Percentiles rank a stretch among this genome's conserved stretches.
These are phyloP conservation scores for Lachnellula cervina DNA, from an alignment of 2,329 filamentous ascomycete species.

Conservation along the genomic window DNA sequence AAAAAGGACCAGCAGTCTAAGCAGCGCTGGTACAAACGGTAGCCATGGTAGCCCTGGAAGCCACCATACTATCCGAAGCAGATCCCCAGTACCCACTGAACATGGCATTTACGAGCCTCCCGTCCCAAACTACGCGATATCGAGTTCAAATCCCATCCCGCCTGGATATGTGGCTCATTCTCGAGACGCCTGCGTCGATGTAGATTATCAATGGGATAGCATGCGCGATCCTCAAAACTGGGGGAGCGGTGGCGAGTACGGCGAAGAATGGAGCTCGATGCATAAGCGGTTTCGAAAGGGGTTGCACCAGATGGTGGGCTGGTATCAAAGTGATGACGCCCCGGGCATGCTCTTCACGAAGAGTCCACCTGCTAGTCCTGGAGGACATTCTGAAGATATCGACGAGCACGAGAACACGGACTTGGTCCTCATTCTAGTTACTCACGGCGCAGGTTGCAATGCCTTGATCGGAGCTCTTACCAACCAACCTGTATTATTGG, in stretches of 20 bases:
- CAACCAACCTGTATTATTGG: slow-evolving; percentile 83
- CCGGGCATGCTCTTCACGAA: slow-evolving; percentile 49
- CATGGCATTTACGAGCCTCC: slow-evolving; percentile 63
- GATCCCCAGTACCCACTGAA: slow-evolving; percentile 15
- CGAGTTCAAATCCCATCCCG: slow-evolving; percentile 74
- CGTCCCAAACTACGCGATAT: slow-evolving; percentile 77
- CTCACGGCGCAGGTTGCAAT: slow-evolving; percentile 94
- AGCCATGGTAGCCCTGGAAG: slow-evolving; percentile 2
- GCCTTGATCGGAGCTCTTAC: slow-evolving; percentile 89
- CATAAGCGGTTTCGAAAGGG: slow-evolving; percentile 83
- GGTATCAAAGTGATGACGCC: slow-evolving; percentile 63
- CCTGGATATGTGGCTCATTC: slow-evolving; percentile 86
- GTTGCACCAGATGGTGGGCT: slow-evolving; percentile 71
- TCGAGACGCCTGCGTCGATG: slow-evolving; percentile 73
- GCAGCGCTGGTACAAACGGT: slow-evolving; percentile 27
- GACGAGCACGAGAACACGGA: slow-evolving; percentile 61
- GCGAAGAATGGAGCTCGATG: slow-evolving; percentile 95
- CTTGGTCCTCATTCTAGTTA: slow-evolving; percentile 79
- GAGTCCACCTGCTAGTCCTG: slow-evolving; percentile 33
- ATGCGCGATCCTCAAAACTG: slow-evolving; percentile 73
- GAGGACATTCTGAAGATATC: slow-evolving; percentile 35
- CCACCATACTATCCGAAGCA: slow-evolving; percentile 15
- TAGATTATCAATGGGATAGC: slow-evolving; percentile 98
- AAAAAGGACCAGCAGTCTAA: slow-evolving; percentile 32
- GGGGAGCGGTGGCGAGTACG: slow-evolving; percentile 82